Base-by-base conservation (phyloP, 164 flowering plant species). In the Umbellularia californica region DNA sequence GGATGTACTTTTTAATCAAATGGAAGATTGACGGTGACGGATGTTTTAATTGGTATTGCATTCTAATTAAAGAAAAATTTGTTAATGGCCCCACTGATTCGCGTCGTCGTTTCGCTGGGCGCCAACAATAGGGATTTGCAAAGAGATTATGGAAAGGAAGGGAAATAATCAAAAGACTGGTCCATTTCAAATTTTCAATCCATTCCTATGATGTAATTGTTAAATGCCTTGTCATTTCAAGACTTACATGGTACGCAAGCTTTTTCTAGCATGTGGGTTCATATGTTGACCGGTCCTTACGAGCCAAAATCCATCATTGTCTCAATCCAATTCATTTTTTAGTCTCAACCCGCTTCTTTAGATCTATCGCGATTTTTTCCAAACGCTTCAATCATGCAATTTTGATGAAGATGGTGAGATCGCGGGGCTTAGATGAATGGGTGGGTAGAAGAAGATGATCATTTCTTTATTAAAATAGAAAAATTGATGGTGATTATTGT, bases 161-260 rank as follows among this genome's bases (percentile, higher is more conserved):
- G 69, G 69, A 20, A 28, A 13, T 15, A 33, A 67, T 67, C 50
- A 67, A 64, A 64, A 23, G 67, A 25, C 15, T 14, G 1, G 28
- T 64, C 67, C 17, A 64, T 64, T 64, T 64, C 33, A 64, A 64
- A 23, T 17, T 64, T 64, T 64, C 67, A 64, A 64, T 64, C 67
- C 14, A 24, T 64, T 55, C 60, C 60, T 5, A 55, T 20, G 17
- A 15, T 55, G 5, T 41, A 41, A 41, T 55, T 55, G 60, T 55
- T 55, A 7, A 55, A 14, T 55, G 60, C 6, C 4, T 55, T 3
- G 60, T 52, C 19, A 55, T 55, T 14, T 55, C 20, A 55, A 55
- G n/a, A 9, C 47, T n/a, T 55, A 55, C 3, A 55, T n/a, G 17
- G n/a, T 3, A 15, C 60, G n/a, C 20, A 55, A 55, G 60, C n/a